Base-by-base conservation (phyloP, 345 rosid species). In the Adansonia digitata region DNA sequence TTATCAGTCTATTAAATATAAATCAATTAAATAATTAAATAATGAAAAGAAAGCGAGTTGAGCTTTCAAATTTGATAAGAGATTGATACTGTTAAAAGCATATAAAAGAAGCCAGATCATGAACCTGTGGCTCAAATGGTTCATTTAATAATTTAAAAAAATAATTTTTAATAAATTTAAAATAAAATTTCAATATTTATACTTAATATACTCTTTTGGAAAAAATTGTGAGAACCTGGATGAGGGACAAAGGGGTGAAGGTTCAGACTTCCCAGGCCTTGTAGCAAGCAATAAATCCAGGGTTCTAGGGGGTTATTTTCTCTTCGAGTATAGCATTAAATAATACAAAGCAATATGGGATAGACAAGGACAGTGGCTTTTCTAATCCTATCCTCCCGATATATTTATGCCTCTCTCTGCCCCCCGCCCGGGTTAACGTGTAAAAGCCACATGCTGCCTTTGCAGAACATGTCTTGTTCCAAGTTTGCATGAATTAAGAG, bases 311-410 rank as follows among this genome's bases (percentile, higher is more conserved):
- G 34, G 74, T 40, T 13, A 57, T 31, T 20, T 63, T 56, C 27
- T 7, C 27, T 35, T 22, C 14, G 8, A 6, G 4, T 1, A 64
- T 2, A 46, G 18, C 43, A 34, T 43, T 35, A 74, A 71, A 34
- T 55, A 37, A 79, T 34, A 62, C 17, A 62, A 51, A 35, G 75
- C 74, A 74, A 67, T 22, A 52, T 59, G 84, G 84, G 82, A 5
- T 74, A 43, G 90, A 87, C 80, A 85, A 72, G 20, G 88, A 87
- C 85, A 80, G 78, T 77, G 83, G 83, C 83, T 85, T 73, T n/a
- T 77, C 79, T 61, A 75, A 77, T 75, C 80, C 78, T 65, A 78
- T 77, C 76, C 67, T 61, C 15, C 14, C 17, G 4, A 45, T 12
- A 24, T 56, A 75, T 79, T n/a, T n/a, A n/a, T 40, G 62, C 62